Evolutionary conservation across 1,139 yeast species (phyloP), one percentile per base, ranked within the genome.

Genomic region (Lodderomyces metapsilosis): DNA sequence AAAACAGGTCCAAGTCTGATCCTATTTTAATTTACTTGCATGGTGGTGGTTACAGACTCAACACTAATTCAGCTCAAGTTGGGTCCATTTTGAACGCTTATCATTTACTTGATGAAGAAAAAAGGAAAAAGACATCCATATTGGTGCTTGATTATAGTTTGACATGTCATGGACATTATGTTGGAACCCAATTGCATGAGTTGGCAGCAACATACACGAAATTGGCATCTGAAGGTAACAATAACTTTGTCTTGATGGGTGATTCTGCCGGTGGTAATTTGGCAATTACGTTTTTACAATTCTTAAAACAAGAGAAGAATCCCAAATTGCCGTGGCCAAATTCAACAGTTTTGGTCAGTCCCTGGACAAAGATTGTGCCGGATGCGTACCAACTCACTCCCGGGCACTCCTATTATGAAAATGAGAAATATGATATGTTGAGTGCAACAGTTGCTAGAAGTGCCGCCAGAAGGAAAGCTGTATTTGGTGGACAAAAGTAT

Each of bases 211-310:
- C 68, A 1, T 71, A 70, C 48, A 41, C 46, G 22, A 48, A 50
- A 13, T 61, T 72, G 41, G 32, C 36, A 7, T 47, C 48, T 8
- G 20, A 27, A 10, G 66, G 68, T 1, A 53, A 59, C 43, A 44
- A 52, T 11, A 69, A 70, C 40, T 52, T 71, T 5, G 49, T 61
- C 2, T 51, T 71, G 7, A 42, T 68, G 45, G 75, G 76, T 1
- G 76, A 69, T 51, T 68, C 74, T 1, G 73, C 74, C 11, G 76
- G 76, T 18, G 76, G 73, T 1, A 61, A 70, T 52, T 52, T 69
- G 48, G 52, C 65, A 2, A 50, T 68, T 8, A 51, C 53, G 20
- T 62, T 58, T 42, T 48, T 63, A 11, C 68, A 66, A 47, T 59
- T 51, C 38, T 52, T 68, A 49, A 56, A 57, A 17, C 36, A 36